Evolutionary conservation across 352 stramenopile genomes (phyloP).

Genomic region (Globisporangium acanthophoron): DNA sequence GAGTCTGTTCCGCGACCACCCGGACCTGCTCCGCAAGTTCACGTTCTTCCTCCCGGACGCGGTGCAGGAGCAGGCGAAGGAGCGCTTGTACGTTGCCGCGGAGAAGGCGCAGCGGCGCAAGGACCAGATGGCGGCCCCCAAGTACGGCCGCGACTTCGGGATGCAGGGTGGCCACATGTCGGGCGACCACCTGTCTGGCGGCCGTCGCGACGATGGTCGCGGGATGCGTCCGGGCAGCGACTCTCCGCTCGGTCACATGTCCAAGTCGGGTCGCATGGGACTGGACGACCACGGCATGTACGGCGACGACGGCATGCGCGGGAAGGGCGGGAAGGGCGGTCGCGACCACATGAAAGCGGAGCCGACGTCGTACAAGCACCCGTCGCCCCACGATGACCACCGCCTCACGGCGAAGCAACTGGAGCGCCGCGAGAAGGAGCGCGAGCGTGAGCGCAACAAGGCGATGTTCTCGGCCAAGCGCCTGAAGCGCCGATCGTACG

Average conservation of each 20-base stretch:
- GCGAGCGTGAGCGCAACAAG: conserved; percentile 72
- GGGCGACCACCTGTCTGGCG: conserved; percentile 7
- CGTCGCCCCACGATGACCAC: conserved; percentile 43
- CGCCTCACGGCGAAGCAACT: conserved; percentile 45
- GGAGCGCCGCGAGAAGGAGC: conserved; percentile 73
- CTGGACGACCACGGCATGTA: conserved; percentile 37
- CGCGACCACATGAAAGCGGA: conserved; percentile 27
- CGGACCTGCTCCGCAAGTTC: conserved; percentile 98
- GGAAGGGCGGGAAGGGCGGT: conserved; percentile 28
- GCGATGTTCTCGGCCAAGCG: conserved; percentile 69
- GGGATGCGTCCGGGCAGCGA: conserved; percentile 22
- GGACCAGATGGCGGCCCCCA: conserved; percentile 46
- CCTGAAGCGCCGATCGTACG: conserved; percentile 55
- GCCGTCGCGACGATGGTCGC: conserved; percentile 35
- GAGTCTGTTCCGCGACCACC: conserved; percentile 98
- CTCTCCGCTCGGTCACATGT: conserved; percentile 44
- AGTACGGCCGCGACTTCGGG: conserved; percentile 19
- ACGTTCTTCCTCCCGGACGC: conserved; percentile 99
- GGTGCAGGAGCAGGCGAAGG: conserved; percentile 96
- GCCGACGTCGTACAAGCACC: conserved; percentile 33
- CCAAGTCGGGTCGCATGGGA: conserved; percentile 39
- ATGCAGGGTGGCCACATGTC: neutral
- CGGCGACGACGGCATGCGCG: conserved; percentile 25
- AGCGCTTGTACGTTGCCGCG: conserved; percentile 92
- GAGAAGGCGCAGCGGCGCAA: conserved; percentile 92